Evolutionary conservation across 2,329 filamentous ascomycete genomes (phyloP).

Genomic region (Purpureocillium takamizusanense): DNA sequence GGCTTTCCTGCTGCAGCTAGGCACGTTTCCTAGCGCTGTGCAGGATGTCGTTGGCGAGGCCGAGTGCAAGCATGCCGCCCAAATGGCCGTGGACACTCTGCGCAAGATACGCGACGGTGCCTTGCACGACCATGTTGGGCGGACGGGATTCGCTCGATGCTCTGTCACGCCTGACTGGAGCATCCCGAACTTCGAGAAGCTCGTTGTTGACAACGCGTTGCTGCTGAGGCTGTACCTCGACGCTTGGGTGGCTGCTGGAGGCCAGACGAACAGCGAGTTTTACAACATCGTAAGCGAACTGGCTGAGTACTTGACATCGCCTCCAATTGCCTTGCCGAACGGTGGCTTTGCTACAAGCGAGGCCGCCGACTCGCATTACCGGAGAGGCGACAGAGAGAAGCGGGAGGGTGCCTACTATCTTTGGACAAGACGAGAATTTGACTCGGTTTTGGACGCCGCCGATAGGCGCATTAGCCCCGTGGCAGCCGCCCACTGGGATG

Average conservation of each 20-base stretch:
- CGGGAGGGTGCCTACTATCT: slow-evolving; percentile 90
- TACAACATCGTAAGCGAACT: slow-evolving; percentile 73
- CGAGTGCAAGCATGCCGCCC: slow-evolving; percentile 63
- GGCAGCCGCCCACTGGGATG: slow-evolving; percentile 76
- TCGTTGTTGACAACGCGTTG: slow-evolving; percentile 87
- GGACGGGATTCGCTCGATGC: slow-evolving; percentile 57
- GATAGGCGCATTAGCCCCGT: slow-evolving; percentile 57
- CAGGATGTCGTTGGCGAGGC: slow-evolving; percentile 78
- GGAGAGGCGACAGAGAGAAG: slow-evolving; percentile 68
- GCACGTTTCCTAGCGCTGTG: slow-evolving; percentile 62
- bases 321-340: slow-evolving; percentile 54
- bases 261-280: slow-evolving; percentile 56
- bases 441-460: slow-evolving; percentile 51
- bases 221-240: slow-evolving; percentile 78
- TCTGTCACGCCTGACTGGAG: slow-evolving; percentile 90
- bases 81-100: slow-evolving; percentile 76
- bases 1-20: slow-evolving; percentile 68
- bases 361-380: slow-evolving; percentile 76
- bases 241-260: slow-evolving; percentile 57
- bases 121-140: slow-evolving; percentile 46
- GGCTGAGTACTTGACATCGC: slow-evolving; percentile 72
- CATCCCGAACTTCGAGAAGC: slow-evolving; percentile 93
- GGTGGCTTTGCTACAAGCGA: slow-evolving; percentile 85
- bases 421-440: slow-evolving; percentile 84
- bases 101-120: slow-evolving; percentile 57